These are phyloP conservation scores for Arachis stenosperma DNA, from an alignment of 306 rosid species.

Conservation along the genomic window DNA sequence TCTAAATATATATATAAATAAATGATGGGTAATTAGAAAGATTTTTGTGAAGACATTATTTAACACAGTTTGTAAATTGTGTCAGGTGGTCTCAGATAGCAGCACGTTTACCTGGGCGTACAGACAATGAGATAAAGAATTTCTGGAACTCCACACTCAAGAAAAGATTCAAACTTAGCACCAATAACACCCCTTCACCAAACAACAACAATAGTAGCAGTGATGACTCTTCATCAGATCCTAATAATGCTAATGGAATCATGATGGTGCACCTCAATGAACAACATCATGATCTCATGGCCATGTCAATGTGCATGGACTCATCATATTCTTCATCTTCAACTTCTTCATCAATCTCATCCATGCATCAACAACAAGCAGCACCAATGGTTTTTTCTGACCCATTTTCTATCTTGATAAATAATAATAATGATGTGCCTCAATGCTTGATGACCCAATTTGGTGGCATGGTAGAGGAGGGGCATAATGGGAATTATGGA, in stretches of 20 bases:
- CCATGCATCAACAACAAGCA: constrained; percentile 36
- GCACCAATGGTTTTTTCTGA: constrained; percentile 25
- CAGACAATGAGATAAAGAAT: constrained; percentile 88
- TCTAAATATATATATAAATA: too few species aligned
- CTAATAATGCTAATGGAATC: too few species aligned
- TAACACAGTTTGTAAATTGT: not conserved
- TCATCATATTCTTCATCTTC: constrained; percentile 50
- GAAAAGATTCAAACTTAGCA: constrained; percentile 56
- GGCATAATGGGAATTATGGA: constrained; percentile 46
- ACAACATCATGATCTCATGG: constrained; percentile 37
- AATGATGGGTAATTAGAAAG: too few species aligned
- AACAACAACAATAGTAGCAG: constrained; percentile 42
- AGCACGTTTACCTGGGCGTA: constrained; percentile 79
- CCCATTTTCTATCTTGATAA: constrained; percentile 48
- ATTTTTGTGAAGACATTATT: too few species aligned
- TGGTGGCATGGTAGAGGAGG: constrained; percentile 39
- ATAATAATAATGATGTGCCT: constrained; percentile 27
- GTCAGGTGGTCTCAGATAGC: constrained; percentile 91
- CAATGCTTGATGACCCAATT: constrained; percentile 49
- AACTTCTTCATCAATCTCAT: constrained; percentile 44
- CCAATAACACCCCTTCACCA: constrained; percentile 43
- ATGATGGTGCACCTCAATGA: constrained; percentile 47
- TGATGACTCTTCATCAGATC: constrained; percentile 40
- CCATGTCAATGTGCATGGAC: constrained; percentile 55
- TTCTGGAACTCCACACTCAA: constrained; percentile 84